A percentile compares a stretch with the other conserved stretches of the same genome.
Conservation (phyloP, 345 rosid genomes). For the Citrus unshiu region DNA sequence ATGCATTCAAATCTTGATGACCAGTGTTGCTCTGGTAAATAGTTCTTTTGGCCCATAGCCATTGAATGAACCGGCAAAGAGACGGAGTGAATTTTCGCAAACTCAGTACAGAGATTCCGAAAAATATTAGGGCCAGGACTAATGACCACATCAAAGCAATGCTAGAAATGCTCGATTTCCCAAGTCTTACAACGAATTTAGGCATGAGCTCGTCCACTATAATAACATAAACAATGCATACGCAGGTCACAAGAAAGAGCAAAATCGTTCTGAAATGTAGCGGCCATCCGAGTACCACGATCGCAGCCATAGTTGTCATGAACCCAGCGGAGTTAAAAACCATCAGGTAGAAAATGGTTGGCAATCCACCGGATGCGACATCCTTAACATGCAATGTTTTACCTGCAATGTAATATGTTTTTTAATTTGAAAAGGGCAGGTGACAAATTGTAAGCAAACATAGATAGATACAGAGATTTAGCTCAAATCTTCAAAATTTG, state of each 20-base stretch:
- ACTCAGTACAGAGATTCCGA: too few relatives aligned
- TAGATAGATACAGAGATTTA: too few relatives aligned
- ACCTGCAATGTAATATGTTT: neutral
- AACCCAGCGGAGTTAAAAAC: slow-evolving; percentile 5
- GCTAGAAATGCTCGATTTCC: neutral
- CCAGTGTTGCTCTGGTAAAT: too few relatives aligned
- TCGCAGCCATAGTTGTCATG: neutral
- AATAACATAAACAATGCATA: neutral
- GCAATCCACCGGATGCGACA: neutral
- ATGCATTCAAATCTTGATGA: too few relatives aligned
- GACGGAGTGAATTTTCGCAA: too few relatives aligned
- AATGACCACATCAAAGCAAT: neutral
- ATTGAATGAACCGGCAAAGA: too few relatives aligned
- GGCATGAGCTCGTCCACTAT: neutral
- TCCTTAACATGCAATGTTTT: neutral
- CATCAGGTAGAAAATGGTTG: neutral
- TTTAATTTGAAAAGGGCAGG: too few relatives aligned
- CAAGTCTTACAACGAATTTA: neutral
- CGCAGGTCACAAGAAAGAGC: neutral
- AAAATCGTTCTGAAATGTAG: neutral
- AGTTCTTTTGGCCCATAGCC: too few relatives aligned
- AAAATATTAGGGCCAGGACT: too few relatives aligned
- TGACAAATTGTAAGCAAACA: too few relatives aligned
- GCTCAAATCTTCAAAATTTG: too few relatives aligned
- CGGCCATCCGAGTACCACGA: neutral